Percentiles rank a stretch among this genome's conserved stretches.
Evolutionary conservation across 2,329 filamentous ascomycete species (phyloP).

Genomic region (Apiospora sp.): DNA sequence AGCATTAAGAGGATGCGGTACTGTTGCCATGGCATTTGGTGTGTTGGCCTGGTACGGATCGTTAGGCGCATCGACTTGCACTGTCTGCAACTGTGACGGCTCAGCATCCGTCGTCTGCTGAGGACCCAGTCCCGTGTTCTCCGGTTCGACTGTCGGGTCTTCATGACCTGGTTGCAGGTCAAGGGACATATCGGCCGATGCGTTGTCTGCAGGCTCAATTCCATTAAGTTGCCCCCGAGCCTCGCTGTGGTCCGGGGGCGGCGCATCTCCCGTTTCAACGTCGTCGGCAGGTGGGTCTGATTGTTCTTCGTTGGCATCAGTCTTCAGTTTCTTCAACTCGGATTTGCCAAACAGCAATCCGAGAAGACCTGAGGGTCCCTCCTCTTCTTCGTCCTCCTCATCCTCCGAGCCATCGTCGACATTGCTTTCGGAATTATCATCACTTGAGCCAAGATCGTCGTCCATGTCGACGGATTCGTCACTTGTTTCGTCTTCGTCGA

Average conservation of each 20-base stretch:
- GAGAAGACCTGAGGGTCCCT: constrained; percentile 57
- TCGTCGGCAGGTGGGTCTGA: constrained; percentile 36
- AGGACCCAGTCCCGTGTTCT: not conserved
- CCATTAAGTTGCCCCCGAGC: constrained; percentile 10
- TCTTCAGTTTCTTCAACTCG: constrained; percentile 61
- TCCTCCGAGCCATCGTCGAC: constrained; percentile 51
- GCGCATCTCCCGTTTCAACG: constrained; percentile 45
- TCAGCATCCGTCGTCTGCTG: not conserved
- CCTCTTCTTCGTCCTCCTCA: constrained; percentile 50
- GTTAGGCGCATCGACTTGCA: constrained; percentile 27
- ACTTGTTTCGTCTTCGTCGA: constrained; percentile 57
- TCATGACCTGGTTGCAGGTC: not conserved
- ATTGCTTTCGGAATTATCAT: constrained; percentile 54
- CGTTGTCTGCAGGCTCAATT: not conserved
- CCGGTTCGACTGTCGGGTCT: not conserved
- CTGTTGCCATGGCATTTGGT: constrained; percentile 29
- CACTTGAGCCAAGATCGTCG: constrained; percentile 68
- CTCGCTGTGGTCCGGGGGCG: constrained; percentile 28
- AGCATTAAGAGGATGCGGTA: constrained; percentile 33
- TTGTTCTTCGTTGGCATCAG: constrained; percentile 39
- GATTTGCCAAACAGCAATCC: constrained; percentile 67
- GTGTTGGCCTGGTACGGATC: constrained; percentile 32
- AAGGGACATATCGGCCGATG: not conserved
- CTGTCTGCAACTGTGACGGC: not conserved
- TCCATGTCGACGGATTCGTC: constrained; percentile 76